Evolutionary conservation across 768 basidiomycete species (phyloP).

Genomic region (Tylopilus subfusipes): DNA sequence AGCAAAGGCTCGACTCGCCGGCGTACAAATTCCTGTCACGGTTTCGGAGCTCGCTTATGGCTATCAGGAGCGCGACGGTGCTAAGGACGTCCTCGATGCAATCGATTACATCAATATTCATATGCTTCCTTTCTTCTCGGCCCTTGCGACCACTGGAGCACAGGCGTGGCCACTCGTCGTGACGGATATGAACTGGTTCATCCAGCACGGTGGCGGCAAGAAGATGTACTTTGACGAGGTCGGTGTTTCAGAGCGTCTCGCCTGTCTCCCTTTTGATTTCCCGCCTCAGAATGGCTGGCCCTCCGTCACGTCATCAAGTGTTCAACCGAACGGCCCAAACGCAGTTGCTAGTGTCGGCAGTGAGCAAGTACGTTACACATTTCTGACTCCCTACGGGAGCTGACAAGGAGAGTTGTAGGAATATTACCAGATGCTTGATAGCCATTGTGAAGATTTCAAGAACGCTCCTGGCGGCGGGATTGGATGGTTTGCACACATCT

Average conservation of each 20-base stretch:
- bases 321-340: slow-evolving; percentile 59
- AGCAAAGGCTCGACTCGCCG: slow-evolving; percentile 48
- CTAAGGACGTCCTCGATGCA: slow-evolving; percentile 52
- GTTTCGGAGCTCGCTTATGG: slow-evolving; percentile 65
- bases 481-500: slow-evolving; percentile 83
- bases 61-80: slow-evolving; percentile 51
- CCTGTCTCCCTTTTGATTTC: neutral
- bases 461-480: slow-evolving; percentile 55
- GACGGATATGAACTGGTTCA: slow-evolving; percentile 64
- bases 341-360: slow-evolving; percentile 60
- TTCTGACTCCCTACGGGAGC: neutral
- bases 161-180: slow-evolving; percentile 61
- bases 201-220: slow-evolving; percentile 57
- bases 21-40: slow-evolving; percentile 59
- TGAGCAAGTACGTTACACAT: slow-evolving; percentile 46
- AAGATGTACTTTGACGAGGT: slow-evolving; percentile 76
- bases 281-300: slow-evolving; percentile 70
- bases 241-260: slow-evolving; percentile 3
- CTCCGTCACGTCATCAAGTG: slow-evolving; percentile 54
- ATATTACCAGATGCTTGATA: slow-evolving; percentile 63
- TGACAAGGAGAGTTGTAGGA: slow-evolving; percentile 23
- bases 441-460: slow-evolving; percentile 62
- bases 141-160: slow-evolving; percentile 38
- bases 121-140: slow-evolving; percentile 65
- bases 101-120: slow-evolving; percentile 66